These are phyloP conservation scores for Colletotrichum nymphaeae DNA, from an alignment of 2,329 filamentous ascomycete genomes.

Conservation along the genomic window DNA sequence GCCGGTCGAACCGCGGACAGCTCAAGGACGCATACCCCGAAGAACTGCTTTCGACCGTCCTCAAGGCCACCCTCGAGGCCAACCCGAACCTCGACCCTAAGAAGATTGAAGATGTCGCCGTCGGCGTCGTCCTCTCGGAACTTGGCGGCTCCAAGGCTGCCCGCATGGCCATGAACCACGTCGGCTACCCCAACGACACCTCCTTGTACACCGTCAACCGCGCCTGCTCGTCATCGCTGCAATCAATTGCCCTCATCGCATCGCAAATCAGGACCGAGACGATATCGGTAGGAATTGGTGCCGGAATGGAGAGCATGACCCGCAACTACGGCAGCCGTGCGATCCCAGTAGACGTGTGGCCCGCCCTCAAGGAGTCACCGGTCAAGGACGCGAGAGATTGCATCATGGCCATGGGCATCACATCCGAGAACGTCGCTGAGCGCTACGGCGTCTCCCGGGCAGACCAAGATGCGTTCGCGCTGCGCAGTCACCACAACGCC, in stretches of 20 bases:
- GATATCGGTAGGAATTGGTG: slow-evolving; percentile 81
- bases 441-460: slow-evolving; percentile 78
- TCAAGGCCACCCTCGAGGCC: slow-evolving; percentile 75
- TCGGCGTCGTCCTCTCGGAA: slow-evolving; percentile 91
- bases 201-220: slow-evolving; percentile 90
- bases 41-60: slow-evolving; percentile 79
- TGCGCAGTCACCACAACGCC: slow-evolving; percentile 79
- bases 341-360: slow-evolving; percentile 87
- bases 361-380: slow-evolving; percentile 72
- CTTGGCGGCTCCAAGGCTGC: slow-evolving; percentile 91
- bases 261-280: slow-evolving; percentile 80
- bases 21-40: slow-evolving; percentile 93
- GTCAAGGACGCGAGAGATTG: slow-evolving; percentile 83
- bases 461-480: slow-evolving; percentile 88
- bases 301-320: slow-evolving; percentile 97
- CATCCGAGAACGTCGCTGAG: slow-evolving; percentile 86
- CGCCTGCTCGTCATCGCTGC: slow-evolving; percentile 83
- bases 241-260: slow-evolving; percentile 80
- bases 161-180: slow-evolving; percentile 90
- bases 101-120: slow-evolving; percentile 81
- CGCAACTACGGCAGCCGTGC: slow-evolving; percentile 86
- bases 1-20: slow-evolving; percentile 83
- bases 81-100: slow-evolving; percentile 79
- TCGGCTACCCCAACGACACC: slow-evolving; percentile 78
- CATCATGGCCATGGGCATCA: slow-evolving; percentile 94